Evolutionary conservation across 1,284 basidiomycete species (phyloP), one percentile per base, ranked within the genome.

Genomic region (Ceratorhiza oryzae-sativae): DNA sequence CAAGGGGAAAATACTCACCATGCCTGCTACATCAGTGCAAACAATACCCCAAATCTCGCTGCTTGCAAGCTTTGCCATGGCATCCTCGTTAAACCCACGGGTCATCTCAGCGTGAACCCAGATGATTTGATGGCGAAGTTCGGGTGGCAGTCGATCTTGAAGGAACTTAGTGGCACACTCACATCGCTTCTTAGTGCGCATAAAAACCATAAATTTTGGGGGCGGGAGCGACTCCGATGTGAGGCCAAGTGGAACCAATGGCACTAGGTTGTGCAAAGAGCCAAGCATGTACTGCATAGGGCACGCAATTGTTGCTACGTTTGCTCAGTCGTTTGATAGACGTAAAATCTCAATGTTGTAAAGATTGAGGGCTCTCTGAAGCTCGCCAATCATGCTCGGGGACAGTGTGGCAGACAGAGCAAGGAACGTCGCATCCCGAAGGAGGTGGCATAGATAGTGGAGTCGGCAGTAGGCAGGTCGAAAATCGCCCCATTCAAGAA

Each of bases 51-150:
- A 62, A 46, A 62, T 42, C 30, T 4, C 10, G 42, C 41, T 8
- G 20, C 20, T 23, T 25, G 41, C 23, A 62, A 27, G 9, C 27
- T 12, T 20, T n/a, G 56, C 60, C 6, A 62, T 2, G 18, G 60
- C 60, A n/a, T 30, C 2, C 23, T 18, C 12, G 13, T 32, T 30
- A 25, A 42, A 42, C 9, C 30, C 60, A n/a, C 60, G 41, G 8
- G 60, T 27, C 60, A 62, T 62, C 9, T 62, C 60, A 3, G 60
- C n/a, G 42, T 62, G 60, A 5, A 62, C 60, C 60, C 60, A 62
- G 18, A 62, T 42, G 10, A 62, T 25, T 1, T 32, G 20, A n/a
- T 62, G 12, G n/a, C 15, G 23, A 13, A 62, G 60, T 15, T 62
- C 60, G n/a, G 42, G 60, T 15, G 56, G 56, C 8, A 59, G 20